Evolutionary conservation across 2,329 filamentous ascomycete genomes (phyloP), one percentile per base, ranked within the genome.

Genomic region (Trichophyton equinum): DNA sequence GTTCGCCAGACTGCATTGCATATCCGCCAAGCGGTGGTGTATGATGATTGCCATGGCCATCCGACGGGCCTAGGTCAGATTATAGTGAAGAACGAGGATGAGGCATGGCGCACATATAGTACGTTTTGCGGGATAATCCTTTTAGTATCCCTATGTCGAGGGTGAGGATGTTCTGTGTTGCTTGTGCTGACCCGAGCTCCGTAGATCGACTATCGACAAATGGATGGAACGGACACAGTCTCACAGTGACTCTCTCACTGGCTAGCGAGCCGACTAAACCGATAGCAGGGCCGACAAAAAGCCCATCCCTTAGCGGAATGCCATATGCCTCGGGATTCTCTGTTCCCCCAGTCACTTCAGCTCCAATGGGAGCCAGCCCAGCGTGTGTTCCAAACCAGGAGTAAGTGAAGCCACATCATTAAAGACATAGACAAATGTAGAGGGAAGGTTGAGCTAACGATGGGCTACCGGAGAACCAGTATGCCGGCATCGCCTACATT

Each of bases 51-150:
- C 47, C 70, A 75, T 62, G 74, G 74, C 3, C 72, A 74, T 59
- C 73, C 74, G 20, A 76, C 74, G 1, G 74, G 74, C 13, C 63
- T 76, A 1, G 74, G 74, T 1, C 74, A 76, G 64, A 76, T 76
- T 56, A 76, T 76, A 38, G 70, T 76, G 30, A 76, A 76, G 38
- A 75, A 75, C 53, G 73, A 75, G 64, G 74, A 76, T 18, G 74
- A 76, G 60, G 74, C 74, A 22, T 76, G 74, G 74, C 67, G 73
- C 22, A 76, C 74, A 38, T 76, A 75, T 61, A 71, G 74, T 76
- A 62, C 57, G 64, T 60, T 60, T 47, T 33, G 9, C 0, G 3
- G n/a, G 6, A 15, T 7, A 15, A n/a, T 40, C 36, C n/a, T n/a
- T 18, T 5, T 15, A 15, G 6, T 2, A 55, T 18, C 49, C 33